phyloP scores from a whole-genome alignment of 163 green algal species.

The Scenedesmus sp. region DNA sequence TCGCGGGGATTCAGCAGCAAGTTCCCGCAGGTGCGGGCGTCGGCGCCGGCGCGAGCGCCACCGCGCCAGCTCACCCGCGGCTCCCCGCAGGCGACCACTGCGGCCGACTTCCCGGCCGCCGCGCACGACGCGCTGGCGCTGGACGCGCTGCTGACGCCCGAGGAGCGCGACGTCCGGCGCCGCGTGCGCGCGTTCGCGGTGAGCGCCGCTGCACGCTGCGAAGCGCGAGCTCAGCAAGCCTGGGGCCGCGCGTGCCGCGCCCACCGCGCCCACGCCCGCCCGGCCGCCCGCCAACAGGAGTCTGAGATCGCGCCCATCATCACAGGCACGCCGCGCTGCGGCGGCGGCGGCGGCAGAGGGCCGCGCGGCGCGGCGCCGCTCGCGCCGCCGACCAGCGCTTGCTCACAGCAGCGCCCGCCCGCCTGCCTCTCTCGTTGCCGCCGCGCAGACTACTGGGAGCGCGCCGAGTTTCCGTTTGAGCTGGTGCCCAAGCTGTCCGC shows the following conservation, averaged over 20 bases:
- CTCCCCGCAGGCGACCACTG: slow-evolving; percentile 65
- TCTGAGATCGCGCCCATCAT: slow-evolving; percentile 87
- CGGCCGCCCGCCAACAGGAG: slow-evolving; percentile 64
- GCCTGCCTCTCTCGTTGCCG: not conserved
- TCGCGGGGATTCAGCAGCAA: slow-evolving; percentile 11
- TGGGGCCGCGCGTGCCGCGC: not conserved
- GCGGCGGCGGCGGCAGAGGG: not conserved
- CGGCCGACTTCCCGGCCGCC: slow-evolving; percentile 72
- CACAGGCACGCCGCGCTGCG: not conserved
- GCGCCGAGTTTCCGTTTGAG: slow-evolving; percentile 86
- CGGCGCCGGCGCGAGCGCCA: too few relatives aligned
- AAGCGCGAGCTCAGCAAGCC: not conserved
- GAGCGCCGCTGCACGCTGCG: not conserved
- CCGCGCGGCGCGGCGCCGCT: too few relatives aligned
- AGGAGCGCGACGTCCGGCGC: slow-evolving; percentile 72
- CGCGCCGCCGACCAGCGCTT: too few relatives aligned
- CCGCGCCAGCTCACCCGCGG: too few relatives aligned
- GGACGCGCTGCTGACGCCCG: slow-evolving; percentile 77
- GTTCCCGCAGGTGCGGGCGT: too few relatives aligned
- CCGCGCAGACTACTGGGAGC: slow-evolving; percentile 85
- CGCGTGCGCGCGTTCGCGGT: slow-evolving; percentile 71
- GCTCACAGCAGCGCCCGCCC: not conserved
- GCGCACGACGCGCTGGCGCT: slow-evolving; percentile 77
- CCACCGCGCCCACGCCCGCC: not conserved
- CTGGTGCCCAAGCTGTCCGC: slow-evolving; percentile 77